phyloP scores from a whole-genome alignment of 192 early-diverging fungal genomes.

The Coemansia sp. region DNA sequence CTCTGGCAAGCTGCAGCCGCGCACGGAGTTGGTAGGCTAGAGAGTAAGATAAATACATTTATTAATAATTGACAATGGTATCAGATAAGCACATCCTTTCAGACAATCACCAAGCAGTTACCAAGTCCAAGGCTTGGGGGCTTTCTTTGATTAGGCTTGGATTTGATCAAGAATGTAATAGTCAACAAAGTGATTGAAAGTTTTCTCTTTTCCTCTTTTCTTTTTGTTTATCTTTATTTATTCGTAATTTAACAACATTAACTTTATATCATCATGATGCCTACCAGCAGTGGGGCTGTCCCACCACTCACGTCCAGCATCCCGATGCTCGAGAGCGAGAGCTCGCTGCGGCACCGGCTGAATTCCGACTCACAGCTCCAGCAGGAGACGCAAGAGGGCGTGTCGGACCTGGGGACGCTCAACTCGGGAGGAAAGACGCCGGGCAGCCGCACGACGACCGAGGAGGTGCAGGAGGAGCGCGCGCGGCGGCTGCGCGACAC shows the following conservation, averaged over 20 bases:
- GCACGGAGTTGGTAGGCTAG: background rate
- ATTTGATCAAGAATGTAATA: background rate
- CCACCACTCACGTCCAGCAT: slow-evolving; percentile 36
- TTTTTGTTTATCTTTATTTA: background rate
- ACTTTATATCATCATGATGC: background rate
- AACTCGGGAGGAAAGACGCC: slow-evolving; percentile 9
- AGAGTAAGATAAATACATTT: too few relatives aligned
- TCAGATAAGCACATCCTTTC: too few relatives aligned
- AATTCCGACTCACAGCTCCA: slow-evolving; percentile 3
- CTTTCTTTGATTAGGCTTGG: too few relatives aligned
- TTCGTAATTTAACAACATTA: background rate
- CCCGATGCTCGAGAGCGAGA: slow-evolving; percentile 39
- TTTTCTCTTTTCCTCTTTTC: background rate
- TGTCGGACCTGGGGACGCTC: slow-evolving; percentile 38
- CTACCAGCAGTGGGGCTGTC: slow-evolving; percentile 33
- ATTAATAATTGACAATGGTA: too few relatives aligned
- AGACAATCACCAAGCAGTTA: too few relatives aligned
- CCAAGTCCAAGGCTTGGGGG: too few relatives aligned
- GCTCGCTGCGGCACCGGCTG: slow-evolving; percentile 43
- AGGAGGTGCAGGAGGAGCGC: slow-evolving; percentile 48
- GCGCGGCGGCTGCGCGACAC: slow-evolving; percentile 41
- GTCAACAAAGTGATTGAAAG: too few relatives aligned
- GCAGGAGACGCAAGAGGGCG: slow-evolving; percentile 13
- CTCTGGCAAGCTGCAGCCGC: slow-evolving; percentile 3
- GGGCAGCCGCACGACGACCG: slow-evolving; percentile 16